Base-by-base conservation (phyloP, 2,329 filamentous ascomycete species). In the Emmonsiellopsis sp. region DNA sequence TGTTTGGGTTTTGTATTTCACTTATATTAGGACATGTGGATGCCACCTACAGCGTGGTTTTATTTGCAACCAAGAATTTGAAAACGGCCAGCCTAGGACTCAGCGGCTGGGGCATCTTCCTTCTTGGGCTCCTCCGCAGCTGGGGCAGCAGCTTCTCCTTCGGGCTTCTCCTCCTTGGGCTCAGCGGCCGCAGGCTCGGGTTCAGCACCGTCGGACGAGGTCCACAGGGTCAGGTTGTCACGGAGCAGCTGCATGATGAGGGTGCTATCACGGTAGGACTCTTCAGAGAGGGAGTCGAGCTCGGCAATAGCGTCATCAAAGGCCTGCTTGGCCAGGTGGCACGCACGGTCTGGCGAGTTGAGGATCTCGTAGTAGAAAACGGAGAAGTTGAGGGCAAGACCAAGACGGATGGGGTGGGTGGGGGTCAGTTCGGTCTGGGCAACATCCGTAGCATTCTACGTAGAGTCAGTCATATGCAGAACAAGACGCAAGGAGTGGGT, bases 291-390 rank as follows among this genome's bases (percentile, higher is more conserved):
- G 50, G 90, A 95, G 80, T 97, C 92, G 65, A 97, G 89, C 84
- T 97, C 91, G 69, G 92, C 92, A 73, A 97, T 96, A 68, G 92
- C 92, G 74, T 96, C 92, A 72, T 97, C 92, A 70, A 97, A 97
- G 49, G 93, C 92, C 81, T 97, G 92, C 85, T 97, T 97, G 76
- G 92, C 92, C 63, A 97, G 85, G 73, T 97, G 92, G 84, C 92
- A 97, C 69, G 92, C 92, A 71, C 88, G 89, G 76, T 96, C 91
- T 68, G 91, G 92, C 37, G 91, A 94, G 86, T 96, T 97, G 71
- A 96, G 81, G 73, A 96, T 96, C 83, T 96, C 93, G 77, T 96
- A 95, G 84, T 95, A 95, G 82, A 96, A 96, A 68, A 96, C 92
- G 60, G 91, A 96, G 84, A 97, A 96, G 86, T 96, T 97, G 65